Base-by-base conservation (phyloP, 148 eudicot genomes). In the Rhododendron mucronatum region DNA sequence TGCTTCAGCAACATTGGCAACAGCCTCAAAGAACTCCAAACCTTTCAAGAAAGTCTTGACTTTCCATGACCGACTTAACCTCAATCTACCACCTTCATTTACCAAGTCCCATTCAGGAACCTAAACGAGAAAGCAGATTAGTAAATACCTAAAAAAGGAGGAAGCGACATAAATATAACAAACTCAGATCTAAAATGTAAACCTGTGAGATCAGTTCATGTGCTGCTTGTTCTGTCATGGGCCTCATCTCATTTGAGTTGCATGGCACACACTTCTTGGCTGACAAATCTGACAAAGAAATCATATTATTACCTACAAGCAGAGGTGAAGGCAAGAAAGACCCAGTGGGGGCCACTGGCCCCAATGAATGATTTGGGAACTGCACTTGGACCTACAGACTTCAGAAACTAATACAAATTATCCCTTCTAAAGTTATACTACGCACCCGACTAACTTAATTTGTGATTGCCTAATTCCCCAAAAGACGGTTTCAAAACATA, bases 231-330 rank as follows among this genome's bases (percentile, higher is more conserved):
- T 92, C 94, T 53, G 90, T 93, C 99, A 96, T 95, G 79, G 97
- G 89, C 65, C 94, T 94, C 87, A 96, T 30, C 84, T 92, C 96
- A 88, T 90, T 85, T 21, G 93, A 76, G 88, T 87, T 89, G 91
- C 99, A 96, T 84, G 99, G 96, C 83, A 95, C 98, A 89, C 99
- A 96, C 85, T 94, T 95, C 93, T 96, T 94, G 39, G 87, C 75
- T 59, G 94, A 89, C 86, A 96, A 86, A 88, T 94, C 98, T 96
- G 91, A 45, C 78, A 88, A 61, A 51, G 75, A n/a, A 80, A 88
- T 20, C 5, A 77, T 69, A 83, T 30, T 23, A 67, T 67, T 26
- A 67, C 73, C 15, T 3, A 67, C 73, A 23, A 63, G 69, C 69
- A 63, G 71, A 21, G 30, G 71, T 1, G 5, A 23, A n/a, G 28